Conservation (phyloP, 495 filamentous ascomycete species). For the Tricharina praecox region DNA sequence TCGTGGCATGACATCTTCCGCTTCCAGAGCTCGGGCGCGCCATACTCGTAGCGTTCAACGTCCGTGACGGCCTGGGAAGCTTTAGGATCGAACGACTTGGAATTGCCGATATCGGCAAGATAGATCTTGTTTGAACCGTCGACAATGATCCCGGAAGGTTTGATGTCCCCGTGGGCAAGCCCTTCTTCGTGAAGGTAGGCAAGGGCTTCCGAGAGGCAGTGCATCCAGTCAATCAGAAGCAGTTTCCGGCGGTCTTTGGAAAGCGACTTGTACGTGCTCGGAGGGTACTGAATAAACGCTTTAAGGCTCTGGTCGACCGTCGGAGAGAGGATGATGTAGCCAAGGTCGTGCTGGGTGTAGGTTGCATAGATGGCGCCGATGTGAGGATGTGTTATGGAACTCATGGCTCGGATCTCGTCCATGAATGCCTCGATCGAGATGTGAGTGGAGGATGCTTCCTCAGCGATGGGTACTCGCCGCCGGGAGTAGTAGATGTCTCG, state of each 20-base stretch:
- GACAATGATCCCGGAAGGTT: constrained; percentile 66
- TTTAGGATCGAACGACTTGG: constrained; percentile 38
- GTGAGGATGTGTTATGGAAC: constrained; percentile 56
- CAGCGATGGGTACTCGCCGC: constrained; percentile 50
- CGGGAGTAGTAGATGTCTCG: constrained; percentile 48
- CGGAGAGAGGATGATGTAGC: constrained; percentile 64
- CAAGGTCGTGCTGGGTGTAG: constrained; percentile 52
- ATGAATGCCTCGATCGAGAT: constrained; percentile 51
- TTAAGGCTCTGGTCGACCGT: constrained; percentile 60
- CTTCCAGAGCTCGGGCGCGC: constrained; percentile 62
- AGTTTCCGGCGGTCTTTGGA: constrained; percentile 52
- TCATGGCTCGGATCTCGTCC: constrained; percentile 45
- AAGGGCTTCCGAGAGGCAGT: constrained; percentile 64
- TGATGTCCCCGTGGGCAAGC: constrained; percentile 61
- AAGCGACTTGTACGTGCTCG: constrained; percentile 46
- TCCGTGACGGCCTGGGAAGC: constrained; percentile 44
- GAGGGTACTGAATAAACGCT: constrained; percentile 54
- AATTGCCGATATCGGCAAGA: constrained; percentile 55
- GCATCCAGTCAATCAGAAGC: constrained; percentile 67
- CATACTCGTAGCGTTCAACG: constrained; percentile 74
- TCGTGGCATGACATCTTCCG: constrained; percentile 15
- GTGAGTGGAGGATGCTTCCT: constrained; percentile 33
- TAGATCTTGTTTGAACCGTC: constrained; percentile 52
- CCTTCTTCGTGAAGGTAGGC: constrained; percentile 59
- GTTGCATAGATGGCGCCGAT: constrained; percentile 65